phyloP scores from a whole-genome alignment of 2,329 filamentous ascomycete genomes.

The Plenodomus biglobosus region DNA sequence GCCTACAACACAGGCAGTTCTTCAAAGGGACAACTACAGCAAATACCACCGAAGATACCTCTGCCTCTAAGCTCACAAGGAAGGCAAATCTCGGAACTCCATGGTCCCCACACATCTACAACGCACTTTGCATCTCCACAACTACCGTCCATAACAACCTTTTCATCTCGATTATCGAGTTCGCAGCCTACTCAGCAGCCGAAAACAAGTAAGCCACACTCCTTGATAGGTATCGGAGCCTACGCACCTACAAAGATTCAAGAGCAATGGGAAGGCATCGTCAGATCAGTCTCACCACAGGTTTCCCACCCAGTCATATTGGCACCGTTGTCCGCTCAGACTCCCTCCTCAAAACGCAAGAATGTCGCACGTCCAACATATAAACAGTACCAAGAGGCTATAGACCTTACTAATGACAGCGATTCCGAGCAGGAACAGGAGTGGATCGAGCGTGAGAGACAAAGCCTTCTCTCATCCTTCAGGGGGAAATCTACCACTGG shows the following conservation, averaged over 20 bases:
- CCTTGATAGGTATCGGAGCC: neutral
- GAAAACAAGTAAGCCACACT: neutral
- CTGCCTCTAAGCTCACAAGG: slow-evolving; percentile 6
- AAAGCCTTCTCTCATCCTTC: slow-evolving; percentile 15
- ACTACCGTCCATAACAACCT: neutral
- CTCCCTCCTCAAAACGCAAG: too few relatives aligned
- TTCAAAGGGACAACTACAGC: neutral
- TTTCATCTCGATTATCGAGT: too few relatives aligned
- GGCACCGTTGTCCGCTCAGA: neutral
- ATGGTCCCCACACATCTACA: slow-evolving; percentile 5
- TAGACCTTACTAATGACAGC: slow-evolving; percentile 22
- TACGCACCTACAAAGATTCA: slow-evolving; percentile 2
- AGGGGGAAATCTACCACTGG: slow-evolving; percentile 2
- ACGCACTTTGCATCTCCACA: neutral
- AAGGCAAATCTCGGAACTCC: slow-evolving; percentile 8
- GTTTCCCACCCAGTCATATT: neutral
- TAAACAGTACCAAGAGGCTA: slow-evolving; percentile 2
- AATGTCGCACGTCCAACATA: neutral
- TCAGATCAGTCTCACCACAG: slow-evolving; percentile 1
- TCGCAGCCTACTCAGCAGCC: too few relatives aligned
- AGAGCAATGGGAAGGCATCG: slow-evolving; percentile 4
- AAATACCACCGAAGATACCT: neutral
- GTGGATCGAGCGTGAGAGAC: neutral
- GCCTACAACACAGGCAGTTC: neutral
- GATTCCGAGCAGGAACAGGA: slow-evolving; percentile 11